These are phyloP conservation scores for Coemansia sp. DNA, from an alignment of 192 early-diverging fungal genomes.

Conservation along the genomic window DNA sequence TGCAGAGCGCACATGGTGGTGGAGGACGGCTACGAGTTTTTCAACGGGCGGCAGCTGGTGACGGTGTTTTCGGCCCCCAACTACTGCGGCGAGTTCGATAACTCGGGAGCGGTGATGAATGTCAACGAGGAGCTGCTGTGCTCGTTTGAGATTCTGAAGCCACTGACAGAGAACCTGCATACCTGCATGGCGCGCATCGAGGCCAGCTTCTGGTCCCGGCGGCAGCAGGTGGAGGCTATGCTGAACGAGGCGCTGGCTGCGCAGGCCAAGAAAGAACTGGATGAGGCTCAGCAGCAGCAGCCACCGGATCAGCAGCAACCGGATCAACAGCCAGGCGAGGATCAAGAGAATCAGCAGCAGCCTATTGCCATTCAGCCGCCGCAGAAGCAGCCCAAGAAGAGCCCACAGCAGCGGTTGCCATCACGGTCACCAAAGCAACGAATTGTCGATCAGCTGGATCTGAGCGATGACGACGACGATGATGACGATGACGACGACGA, in stretches of 20 bases:
- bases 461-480: conserved; percentile 18
- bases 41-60: conserved; percentile 82
- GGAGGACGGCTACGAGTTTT: conserved; percentile 98
- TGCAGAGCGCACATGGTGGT: conserved; percentile 95
- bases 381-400: too few relatives aligned
- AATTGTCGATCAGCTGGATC: conserved; percentile 25
- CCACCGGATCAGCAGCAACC: neutral
- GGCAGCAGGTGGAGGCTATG: conserved; percentile 49
- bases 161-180: conserved; percentile 48
- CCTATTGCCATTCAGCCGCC: too few relatives aligned
- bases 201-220: conserved; percentile 44
- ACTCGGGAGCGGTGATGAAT: conserved; percentile 86
- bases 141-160: conserved; percentile 81
- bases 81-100: conserved; percentile 97
- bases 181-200: conserved; percentile 50
- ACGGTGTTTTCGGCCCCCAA: conserved; percentile 95
- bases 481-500: conserved; percentile 43
- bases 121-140: conserved; percentile 89
- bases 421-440: conserved; percentile 9
- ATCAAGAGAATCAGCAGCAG: too few relatives aligned
- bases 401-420: neutral
- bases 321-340: too few relatives aligned
- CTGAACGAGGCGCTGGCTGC: conserved; percentile 41
- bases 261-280: conserved; percentile 31
- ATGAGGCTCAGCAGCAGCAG: neutral